Evolutionary conservation across 2,329 filamentous ascomycete genomes (phyloP).

Genomic region (Apiospora koreana): DNA sequence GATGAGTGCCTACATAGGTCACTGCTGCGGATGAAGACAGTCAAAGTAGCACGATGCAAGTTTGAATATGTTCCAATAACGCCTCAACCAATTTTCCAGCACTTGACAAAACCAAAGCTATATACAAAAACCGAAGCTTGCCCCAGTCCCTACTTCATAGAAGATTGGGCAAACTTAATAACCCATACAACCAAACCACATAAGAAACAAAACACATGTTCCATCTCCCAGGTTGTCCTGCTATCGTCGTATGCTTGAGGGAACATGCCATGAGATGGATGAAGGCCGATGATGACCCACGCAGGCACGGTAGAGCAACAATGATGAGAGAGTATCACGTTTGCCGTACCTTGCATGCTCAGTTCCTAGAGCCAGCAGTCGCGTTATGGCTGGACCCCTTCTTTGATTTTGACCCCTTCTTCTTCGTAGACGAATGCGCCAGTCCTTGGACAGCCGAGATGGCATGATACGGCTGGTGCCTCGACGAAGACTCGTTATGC

Average conservation of each 20-base stretch:
- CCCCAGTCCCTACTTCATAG: neutral
- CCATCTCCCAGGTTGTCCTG: neutral
- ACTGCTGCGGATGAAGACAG: neutral
- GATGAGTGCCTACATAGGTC: neutral
- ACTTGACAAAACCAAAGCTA: neutral
- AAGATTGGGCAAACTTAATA: neutral
- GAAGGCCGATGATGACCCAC: neutral
- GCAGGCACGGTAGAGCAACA: neutral
- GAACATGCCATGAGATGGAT: neutral
- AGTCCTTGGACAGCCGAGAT: neutral
- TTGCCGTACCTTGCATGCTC: neutral
- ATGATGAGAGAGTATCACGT: neutral
- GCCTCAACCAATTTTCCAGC: neutral
- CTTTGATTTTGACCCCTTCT: neutral
- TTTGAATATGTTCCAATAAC: neutral
- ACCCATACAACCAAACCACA: neutral
- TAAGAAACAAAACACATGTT: neutral
- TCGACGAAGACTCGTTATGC: neutral
- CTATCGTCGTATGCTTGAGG: neutral
- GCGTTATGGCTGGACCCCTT: neutral
- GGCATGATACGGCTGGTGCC: slow-evolving; percentile 8
- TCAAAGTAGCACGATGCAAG: neutral
- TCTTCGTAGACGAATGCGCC: neutral
- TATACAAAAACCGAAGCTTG: neutral
- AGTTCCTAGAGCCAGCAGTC: neutral